A percentile compares a stretch with the other conserved stretches of the same genome.
Conservation (phyloP, 148 eudicot species). For the Rheum nobile region DNA sequence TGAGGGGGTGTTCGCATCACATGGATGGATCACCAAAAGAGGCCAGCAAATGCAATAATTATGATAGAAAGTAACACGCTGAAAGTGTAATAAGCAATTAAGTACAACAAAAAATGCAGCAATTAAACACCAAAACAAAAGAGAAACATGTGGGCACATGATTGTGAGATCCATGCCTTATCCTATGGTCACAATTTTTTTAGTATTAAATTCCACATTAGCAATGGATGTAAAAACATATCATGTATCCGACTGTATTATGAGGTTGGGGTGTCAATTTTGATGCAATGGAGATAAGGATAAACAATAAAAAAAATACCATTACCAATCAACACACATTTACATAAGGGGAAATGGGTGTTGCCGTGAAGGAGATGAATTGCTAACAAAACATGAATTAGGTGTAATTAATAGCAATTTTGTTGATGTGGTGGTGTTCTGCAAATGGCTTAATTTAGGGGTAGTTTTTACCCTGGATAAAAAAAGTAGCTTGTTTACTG, state of each 20-base stretch:
- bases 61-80: neutral
- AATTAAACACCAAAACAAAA: neutral
- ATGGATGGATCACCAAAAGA: neutral
- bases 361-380: no score
- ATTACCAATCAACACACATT: neutral
- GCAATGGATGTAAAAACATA: neutral
- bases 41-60: neutral
- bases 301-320: neutral
- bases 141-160: constrained; percentile 4
- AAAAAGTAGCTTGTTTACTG: neutral
- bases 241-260: neutral
- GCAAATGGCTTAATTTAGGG: no score
- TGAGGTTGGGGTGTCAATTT: neutral
- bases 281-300: neutral
- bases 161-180: constrained; percentile 3
- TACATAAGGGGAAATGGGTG: no score
- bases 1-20: neutral
- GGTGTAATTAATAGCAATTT: no score
- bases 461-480: no score
- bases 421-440: no score
- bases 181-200: neutral
- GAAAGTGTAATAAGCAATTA: neutral
- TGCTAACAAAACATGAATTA: no score
- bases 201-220: neutral
- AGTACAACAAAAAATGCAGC: neutral